Percentiles rank a stretch among this genome's conserved stretches.
Conservation (phyloP, 106 monocot species). For the Narthecium ossifragum region DNA sequence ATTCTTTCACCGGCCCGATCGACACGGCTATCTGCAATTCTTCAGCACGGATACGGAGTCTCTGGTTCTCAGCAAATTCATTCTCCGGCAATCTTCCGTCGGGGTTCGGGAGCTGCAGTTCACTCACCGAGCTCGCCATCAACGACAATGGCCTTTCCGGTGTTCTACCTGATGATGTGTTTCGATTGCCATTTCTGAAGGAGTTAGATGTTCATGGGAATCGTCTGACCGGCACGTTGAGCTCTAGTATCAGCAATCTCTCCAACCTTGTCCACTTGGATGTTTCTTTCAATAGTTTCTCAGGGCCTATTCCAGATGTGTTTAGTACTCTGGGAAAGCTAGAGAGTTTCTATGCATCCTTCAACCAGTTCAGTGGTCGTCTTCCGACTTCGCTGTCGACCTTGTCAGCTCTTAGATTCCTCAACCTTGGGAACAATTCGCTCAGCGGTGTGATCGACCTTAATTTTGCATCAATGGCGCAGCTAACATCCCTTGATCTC, state of each 20-base stretch:
- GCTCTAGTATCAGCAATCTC: slow-evolving; percentile 48
- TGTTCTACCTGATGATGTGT: slow-evolving; percentile 66
- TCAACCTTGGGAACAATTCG: slow-evolving; percentile 64
- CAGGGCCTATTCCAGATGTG: slow-evolving; percentile 55
- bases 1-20: slow-evolving; percentile 44
- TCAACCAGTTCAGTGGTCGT: slow-evolving; percentile 22
- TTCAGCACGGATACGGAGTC: slow-evolving; percentile 23
- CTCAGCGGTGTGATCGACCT: slow-evolving; percentile 12
- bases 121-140: slow-evolving; percentile 46
- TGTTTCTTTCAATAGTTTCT: slow-evolving; percentile 59
- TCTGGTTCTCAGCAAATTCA: slow-evolving; percentile 48
- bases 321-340: slow-evolving; percentile 41
- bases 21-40: slow-evolving; percentile 46
- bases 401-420: slow-evolving; percentile 25
- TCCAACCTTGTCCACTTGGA: slow-evolving; percentile 56
- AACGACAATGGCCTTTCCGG: slow-evolving; percentile 44
- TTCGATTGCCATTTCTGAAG: slow-evolving; percentile 31
- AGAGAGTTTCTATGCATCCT: slow-evolving; percentile 24
- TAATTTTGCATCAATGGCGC: slow-evolving; percentile 35
- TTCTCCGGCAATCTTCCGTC: slow-evolving; percentile 50
- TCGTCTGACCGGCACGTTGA: slow-evolving; percentile 26
- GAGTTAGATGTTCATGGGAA: slow-evolving; percentile 42
- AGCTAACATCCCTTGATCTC: slow-evolving; percentile 52
- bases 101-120: slow-evolving; percentile 70
- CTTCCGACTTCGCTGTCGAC: slow-evolving; percentile 64